Evolutionary conservation across 73 alveolate genomes (phyloP), one percentile per base, ranked within the genome.

Genomic region (Paramecium octaurelia): DNA sequence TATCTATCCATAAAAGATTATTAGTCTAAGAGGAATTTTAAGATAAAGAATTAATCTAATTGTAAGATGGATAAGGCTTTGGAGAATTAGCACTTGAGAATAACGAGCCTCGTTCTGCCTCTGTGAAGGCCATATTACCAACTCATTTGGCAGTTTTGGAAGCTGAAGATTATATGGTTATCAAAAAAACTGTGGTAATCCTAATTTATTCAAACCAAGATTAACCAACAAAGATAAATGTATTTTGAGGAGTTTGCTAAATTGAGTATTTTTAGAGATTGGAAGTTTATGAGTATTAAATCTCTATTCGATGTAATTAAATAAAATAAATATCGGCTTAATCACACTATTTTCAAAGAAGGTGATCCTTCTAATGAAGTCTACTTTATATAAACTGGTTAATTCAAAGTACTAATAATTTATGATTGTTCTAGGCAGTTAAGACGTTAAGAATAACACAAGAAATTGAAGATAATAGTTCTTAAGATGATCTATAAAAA

Each of bases 1-100:
- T 80, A 14, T 80, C 70, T 2, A 80, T 80, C 14, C 43, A 31
- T 14, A 80, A 80, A 80, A 42, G 91, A 80, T 31, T 80, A 23
- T 18, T 31, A 43, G 73, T 80, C 2, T 64, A 64, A 64, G 75
- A 46, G 3, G 77, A 80, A 24, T 44, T 42, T 46, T 38, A 69
- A 16, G 58, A 89, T 38, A 89, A 38, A 70, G 88, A 89, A 89
- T 50, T 89, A 8, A 71, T 59, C 18, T 46, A 71, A 21, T 43
- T 89, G 12, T 46, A 10, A 24, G 85, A 64, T 20, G 94, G 94
- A 21, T 77, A 89, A 46, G 18, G 69, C 29, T 89, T 89, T 73
- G 94, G 94, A 29, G 94, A 89, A 35, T 68, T 89, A 12, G 94
- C 94, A n/a, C 84, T 89, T 20, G 68, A 59, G 12, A 71, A 71